Conservation (phyloP, 2,329 filamentous ascomycete genomes). For the Hypoxylon sp. region DNA sequence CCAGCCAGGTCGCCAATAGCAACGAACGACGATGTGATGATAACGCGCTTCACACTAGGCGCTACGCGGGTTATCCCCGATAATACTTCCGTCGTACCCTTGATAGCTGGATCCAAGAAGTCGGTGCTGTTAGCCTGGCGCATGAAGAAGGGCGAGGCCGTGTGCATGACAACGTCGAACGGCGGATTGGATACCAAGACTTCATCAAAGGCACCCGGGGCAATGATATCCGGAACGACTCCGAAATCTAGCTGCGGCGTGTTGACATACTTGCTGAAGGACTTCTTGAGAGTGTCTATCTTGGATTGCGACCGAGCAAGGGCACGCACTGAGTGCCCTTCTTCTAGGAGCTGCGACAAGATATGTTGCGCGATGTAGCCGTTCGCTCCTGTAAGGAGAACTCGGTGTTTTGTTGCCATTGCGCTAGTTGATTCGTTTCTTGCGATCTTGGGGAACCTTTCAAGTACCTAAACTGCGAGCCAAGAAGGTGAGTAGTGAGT, state of each 20-base stretch:
- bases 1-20: slow-evolving; percentile 50
- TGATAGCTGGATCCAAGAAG: slow-evolving; percentile 54
- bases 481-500: neutral
- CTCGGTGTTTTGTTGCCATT: slow-evolving; percentile 32
- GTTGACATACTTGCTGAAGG: slow-evolving; percentile 46
- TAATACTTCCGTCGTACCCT: slow-evolving; percentile 53
- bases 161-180: slow-evolving; percentile 49
- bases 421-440: neutral
- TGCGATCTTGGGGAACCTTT: neutral
- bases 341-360: slow-evolving; percentile 41
- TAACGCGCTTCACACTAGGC: slow-evolving; percentile 56
- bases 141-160: slow-evolving; percentile 54
- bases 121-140: slow-evolving; percentile 43
- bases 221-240: slow-evolving; percentile 76
- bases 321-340: slow-evolving; percentile 47
- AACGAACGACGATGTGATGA: slow-evolving; percentile 59
- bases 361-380: slow-evolving; percentile 42
- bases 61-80: slow-evolving; percentile 47
- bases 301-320: slow-evolving; percentile 50
- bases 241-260: slow-evolving; percentile 47
- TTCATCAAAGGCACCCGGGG: slow-evolving; percentile 60
- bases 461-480: neutral
- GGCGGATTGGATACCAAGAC: slow-evolving; percentile 43
- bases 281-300: slow-evolving; percentile 44
- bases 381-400: slow-evolving; percentile 44